phyloP scores from a whole-genome alignment of 2,329 filamentous ascomycete genomes.

The Emergomyces pasteurianus region DNA sequence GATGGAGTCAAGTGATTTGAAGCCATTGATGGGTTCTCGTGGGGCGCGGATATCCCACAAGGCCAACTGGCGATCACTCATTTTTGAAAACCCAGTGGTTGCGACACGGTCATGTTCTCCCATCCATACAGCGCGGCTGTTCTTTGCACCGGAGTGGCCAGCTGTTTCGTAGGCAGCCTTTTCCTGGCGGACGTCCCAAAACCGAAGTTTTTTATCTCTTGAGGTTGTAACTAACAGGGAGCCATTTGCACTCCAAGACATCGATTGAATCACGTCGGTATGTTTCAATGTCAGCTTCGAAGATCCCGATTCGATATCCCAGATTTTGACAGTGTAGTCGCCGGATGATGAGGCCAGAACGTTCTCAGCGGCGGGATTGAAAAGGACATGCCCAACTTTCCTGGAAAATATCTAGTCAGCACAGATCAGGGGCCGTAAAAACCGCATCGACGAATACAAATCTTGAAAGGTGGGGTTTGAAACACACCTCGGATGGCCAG shows the following conservation, averaged over 20 bases:
- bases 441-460: too few relatives aligned
- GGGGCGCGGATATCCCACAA: conserved; percentile 85
- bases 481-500: conserved; percentile 70
- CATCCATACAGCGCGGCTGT: conserved; percentile 93
- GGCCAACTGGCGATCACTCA: conserved; percentile 94
- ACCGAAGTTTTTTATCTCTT: conserved; percentile 92
- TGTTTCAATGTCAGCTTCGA: conserved; percentile 68
- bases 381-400: conserved; percentile 95
- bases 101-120: conserved; percentile 93
- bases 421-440: neutral
- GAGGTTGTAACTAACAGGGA: conserved; percentile 82
- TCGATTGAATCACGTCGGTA: conserved; percentile 82
- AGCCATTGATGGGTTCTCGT: conserved; percentile 73
- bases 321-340: conserved; percentile 89
- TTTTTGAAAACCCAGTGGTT: conserved; percentile 92
- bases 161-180: conserved; percentile 69
- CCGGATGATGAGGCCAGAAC: conserved; percentile 90
- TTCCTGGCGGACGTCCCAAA: conserved; percentile 96
- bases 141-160: conserved; percentile 90
- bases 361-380: conserved; percentile 93
- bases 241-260: conserved; percentile 90
- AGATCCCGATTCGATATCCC: conserved; percentile 77
- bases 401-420: conserved; percentile 33
- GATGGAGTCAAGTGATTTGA: conserved; percentile 83
- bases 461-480: neutral